These are phyloP conservation scores for Aureobasidium lini DNA, from an alignment of 2,329 filamentous ascomycete species.

Conservation along the genomic window DNA sequence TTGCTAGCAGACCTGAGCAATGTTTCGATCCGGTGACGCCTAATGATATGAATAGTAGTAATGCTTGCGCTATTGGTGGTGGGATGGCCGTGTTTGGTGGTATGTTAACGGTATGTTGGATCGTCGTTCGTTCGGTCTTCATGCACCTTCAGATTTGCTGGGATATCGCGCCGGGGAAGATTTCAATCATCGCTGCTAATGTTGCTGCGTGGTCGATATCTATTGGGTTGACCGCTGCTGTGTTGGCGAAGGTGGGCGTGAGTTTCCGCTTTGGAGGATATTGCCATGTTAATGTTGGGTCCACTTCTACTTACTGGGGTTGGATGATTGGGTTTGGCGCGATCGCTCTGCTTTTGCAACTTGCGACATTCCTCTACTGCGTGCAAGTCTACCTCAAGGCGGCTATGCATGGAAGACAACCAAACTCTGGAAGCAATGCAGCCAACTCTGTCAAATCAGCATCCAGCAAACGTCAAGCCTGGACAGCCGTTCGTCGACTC, in stretches of 20 bases:
- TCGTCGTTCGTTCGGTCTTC: conserved; percentile 48
- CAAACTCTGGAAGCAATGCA: conserved; percentile 10
- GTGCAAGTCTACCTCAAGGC: conserved; percentile 27
- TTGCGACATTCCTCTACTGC: conserved; percentile 30
- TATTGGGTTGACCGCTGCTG: conserved; percentile 32
- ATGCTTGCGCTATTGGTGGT: conserved; percentile 73
- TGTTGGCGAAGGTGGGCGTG: conserved; percentile 34
- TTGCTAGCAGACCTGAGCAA: conserved; percentile 63
- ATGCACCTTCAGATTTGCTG: conserved; percentile 34
- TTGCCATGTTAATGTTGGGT: conserved; percentile 71
- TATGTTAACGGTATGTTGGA: conserved; percentile 72
- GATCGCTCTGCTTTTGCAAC: conserved; percentile 28
- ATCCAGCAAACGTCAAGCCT: conserved; percentile 28
- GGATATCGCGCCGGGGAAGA: conserved; percentile 26
- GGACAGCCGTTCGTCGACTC: conserved; percentile 66
- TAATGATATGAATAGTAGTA: conserved; percentile 66
- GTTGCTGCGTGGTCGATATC: conserved; percentile 25
- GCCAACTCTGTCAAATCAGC: conserved; percentile 18
- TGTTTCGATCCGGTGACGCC: conserved; percentile 82
- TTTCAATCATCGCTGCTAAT: conserved; percentile 27
- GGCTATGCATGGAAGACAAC: conserved; percentile 16
- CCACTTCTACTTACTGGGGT: conserved; percentile 31
- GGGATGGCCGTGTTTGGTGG: conserved; percentile 71
- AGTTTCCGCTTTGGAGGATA: conserved; percentile 63
- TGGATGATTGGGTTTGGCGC: conserved; percentile 30